These are phyloP conservation scores for Starmerella scarabaei DNA, from an alignment of 805 yeast species.

Conservation along the genomic window DNA sequence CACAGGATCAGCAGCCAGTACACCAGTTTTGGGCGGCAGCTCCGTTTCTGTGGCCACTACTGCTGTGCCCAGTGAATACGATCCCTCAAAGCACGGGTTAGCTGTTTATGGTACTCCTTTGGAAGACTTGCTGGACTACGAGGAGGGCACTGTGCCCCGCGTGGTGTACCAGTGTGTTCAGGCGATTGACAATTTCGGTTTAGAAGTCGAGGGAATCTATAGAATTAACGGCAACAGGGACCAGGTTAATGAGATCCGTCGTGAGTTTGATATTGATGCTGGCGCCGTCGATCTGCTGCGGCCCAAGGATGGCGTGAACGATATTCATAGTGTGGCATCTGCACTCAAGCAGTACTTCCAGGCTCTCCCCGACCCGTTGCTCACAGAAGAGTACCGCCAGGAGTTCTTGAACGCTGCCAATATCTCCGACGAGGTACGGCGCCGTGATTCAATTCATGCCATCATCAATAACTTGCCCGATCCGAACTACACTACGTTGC, in stretches of 20 bases:
- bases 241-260: constrained; percentile 59
- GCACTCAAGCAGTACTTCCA: constrained; percentile 72
- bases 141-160: constrained; percentile 84
- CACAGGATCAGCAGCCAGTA: background rate
- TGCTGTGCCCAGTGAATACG: constrained; percentile 7
- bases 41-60: background rate
- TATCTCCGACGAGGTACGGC: constrained; percentile 46
- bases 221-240: constrained; percentile 68
- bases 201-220: constrained; percentile 79
- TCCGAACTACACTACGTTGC: constrained; percentile 82
- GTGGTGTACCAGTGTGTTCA: constrained; percentile 80
- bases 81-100: constrained; percentile 25
- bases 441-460: constrained; percentile 69
- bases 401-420: constrained; percentile 59
- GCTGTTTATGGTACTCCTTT: constrained; percentile 73
- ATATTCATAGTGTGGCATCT: constrained; percentile 78
- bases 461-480: constrained; percentile 84
- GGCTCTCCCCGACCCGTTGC: constrained; percentile 73
- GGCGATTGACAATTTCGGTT: constrained; percentile 73
- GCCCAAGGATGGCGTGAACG: constrained; percentile 53
- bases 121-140: constrained; percentile 62
- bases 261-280: constrained; percentile 53
- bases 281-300: constrained; percentile 39
- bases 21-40: background rate
- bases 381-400: constrained; percentile 49